Conservation (phyloP, 805 yeast genomes). For the Candida krabiensis region DNA sequence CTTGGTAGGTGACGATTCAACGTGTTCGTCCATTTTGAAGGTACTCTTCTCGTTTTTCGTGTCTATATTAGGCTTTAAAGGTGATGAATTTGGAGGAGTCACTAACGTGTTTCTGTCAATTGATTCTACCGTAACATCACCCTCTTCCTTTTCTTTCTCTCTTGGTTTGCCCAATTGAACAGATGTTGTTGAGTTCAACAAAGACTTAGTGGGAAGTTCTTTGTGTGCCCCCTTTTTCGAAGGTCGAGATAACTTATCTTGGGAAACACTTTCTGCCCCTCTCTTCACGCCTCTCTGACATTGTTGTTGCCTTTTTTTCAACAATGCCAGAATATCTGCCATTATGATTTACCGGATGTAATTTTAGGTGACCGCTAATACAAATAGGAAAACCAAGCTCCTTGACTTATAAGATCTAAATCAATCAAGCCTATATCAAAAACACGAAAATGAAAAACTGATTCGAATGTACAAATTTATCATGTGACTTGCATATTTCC, state of each 20-base stretch:
- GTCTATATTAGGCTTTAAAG: too few species aligned
- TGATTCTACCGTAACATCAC: not conserved
- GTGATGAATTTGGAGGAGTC: slow-evolving; percentile 17
- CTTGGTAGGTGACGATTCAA: not conserved
- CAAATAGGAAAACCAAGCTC: too few species aligned
- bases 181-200: not conserved
- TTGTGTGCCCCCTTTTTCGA: not conserved
- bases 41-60: too few species aligned
- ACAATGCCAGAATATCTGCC: slow-evolving; percentile 3
- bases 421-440: too few species aligned
- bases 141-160: too few species aligned
- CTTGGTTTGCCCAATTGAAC: too few species aligned
- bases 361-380: too few species aligned
- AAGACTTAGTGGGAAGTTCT: not conserved
- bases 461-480: too few species aligned
- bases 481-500: too few species aligned
- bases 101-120: not conserved
- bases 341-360: not conserved
- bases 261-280: not conserved
- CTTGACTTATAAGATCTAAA: too few species aligned
- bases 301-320: slow-evolving; percentile 3
- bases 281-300: not conserved
- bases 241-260: not conserved
- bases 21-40: too few species aligned
- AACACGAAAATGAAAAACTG: too few species aligned